Evolutionary conservation across 805 yeast species (phyloP), one percentile per base, ranked within the genome.

Genomic region (Wickerhamomyces silvicola): DNA sequence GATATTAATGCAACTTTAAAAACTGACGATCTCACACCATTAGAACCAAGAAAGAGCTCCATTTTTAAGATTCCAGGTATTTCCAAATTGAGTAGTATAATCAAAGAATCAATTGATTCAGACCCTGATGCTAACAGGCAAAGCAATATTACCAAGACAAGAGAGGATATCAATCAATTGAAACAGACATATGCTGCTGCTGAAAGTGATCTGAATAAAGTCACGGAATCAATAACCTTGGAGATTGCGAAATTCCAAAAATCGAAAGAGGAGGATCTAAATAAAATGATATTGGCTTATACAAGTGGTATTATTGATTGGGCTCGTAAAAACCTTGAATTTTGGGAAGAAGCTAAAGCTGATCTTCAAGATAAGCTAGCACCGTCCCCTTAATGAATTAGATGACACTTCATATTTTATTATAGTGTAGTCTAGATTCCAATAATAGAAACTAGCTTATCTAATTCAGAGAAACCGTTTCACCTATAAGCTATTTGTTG

Each of bases 91-190:
- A 70, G 77, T 24, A 60, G 53, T 24, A 68, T 71, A 10, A 54
- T 70, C 25, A 78, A 74, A 44, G 81, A 78, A 28, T 70, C 78
- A 28, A 74, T 78, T 44, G 83, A 79, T 37, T 72, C 69, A 21
- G 80, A 79, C 42, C 83, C 85, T 0, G 81, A 76, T 35, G 60
- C 71, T n/a, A 66, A 79, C 2, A 61, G 84, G 13, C 69, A 77
- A 32, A 75, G 68, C 30, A 63, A 57, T 40, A 58, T 66, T 30
- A 62, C 62, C 7, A 66, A 61, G 54, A 60, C 65, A 8, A 53
- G 57, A 28, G 68, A 61, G 32, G 69, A 64, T 37, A 70, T 78
- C 18, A 43, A 57, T 10, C 66, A 64, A 31, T 57, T 73, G 32
- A 68, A 68, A 37, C 68, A 60, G 22, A 77, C 78, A 17, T 64